phyloP scores from a whole-genome alignment of 1,284 basidiomycete species.

The Caloboletus firmus region DNA sequence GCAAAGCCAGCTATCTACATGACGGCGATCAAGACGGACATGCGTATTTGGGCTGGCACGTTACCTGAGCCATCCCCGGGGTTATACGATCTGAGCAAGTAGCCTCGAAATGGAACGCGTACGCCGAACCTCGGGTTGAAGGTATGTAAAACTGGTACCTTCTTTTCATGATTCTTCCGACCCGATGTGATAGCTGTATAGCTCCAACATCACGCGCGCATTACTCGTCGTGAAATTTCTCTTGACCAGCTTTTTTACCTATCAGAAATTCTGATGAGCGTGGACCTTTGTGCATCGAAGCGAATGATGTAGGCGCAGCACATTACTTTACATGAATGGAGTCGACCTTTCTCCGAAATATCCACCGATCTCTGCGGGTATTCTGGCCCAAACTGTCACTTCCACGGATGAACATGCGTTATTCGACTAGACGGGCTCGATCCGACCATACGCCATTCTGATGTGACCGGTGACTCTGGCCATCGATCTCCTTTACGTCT shows the following conservation, averaged over 20 bases:
- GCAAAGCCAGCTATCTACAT: slow-evolving; percentile 4
- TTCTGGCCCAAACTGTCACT: slow-evolving; percentile 2
- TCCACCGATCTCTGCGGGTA: slow-evolving; percentile 4
- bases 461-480: slow-evolving; percentile 7
- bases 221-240: not conserved
- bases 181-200: slow-evolving; percentile 21
- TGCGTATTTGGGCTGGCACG: slow-evolving; percentile 13
- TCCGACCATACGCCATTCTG: not conserved
- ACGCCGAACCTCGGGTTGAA: slow-evolving; percentile 4
- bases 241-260: not conserved
- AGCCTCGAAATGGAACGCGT: slow-evolving; percentile 14
- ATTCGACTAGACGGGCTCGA: not conserved
- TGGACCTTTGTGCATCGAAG: not conserved
- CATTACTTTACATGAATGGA: slow-evolving; percentile 5
- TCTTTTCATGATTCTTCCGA: slow-evolving; percentile 8
- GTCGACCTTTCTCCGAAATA: slow-evolving; percentile 6
- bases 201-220: not conserved
- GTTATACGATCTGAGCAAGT: slow-evolving; percentile 1
- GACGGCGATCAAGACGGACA: slow-evolving; percentile 33
- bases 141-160: slow-evolving; percentile 12
- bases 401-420: slow-evolving; percentile 5
- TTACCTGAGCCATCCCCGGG: slow-evolving; percentile 7
- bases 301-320: not conserved
- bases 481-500: slow-evolving; percentile 21
- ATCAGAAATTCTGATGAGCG: not conserved